Evolutionary conservation across 208 protist genomes (phyloP).

Genomic region (Hexamita inflata): DNA sequence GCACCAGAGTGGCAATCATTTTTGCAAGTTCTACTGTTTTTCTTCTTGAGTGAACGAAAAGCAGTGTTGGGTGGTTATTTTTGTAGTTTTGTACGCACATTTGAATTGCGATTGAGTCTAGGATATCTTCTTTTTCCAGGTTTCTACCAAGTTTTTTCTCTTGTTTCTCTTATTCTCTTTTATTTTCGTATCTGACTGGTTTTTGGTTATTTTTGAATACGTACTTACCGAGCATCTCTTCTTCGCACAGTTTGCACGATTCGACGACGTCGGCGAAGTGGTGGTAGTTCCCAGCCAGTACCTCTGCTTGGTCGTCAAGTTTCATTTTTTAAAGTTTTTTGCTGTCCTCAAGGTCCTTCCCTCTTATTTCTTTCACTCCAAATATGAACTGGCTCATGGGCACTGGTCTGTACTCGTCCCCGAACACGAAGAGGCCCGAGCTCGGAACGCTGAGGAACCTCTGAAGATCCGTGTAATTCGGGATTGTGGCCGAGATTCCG

Average conservation of each 20-base stretch:
- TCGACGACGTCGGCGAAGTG: no score
- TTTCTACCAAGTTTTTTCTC: constrained; percentile 24
- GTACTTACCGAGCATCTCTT: not conserved
- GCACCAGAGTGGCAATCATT: not conserved
- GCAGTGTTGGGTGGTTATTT: not conserved
- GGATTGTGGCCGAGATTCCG: constrained; percentile 92
- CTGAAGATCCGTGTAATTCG: constrained; percentile 94
- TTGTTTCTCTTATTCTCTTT: not conserved
- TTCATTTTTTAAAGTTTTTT: no score
- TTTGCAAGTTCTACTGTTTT: not conserved
- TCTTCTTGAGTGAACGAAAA: not conserved
- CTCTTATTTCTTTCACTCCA: constrained; percentile 69
- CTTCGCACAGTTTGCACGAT: not conserved
- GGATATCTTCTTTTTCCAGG: not conserved
- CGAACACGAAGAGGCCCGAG: constrained; percentile 82
- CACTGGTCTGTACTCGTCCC: constrained; percentile 77
- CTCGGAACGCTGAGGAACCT: constrained; percentile 75
- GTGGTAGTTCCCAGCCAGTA: no score
- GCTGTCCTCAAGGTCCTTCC: constrained; percentile 7
- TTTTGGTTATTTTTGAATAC: not conserved
- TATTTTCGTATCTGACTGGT: not conserved
- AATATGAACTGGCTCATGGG: constrained; percentile 84
- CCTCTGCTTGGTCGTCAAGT: no score
- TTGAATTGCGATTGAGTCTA: constrained; percentile 33
- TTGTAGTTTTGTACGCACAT: constrained; percentile 36